phyloP scores from a whole-genome alignment of 805 yeast species.

The Maudiozyma saulgeensis region DNA sequence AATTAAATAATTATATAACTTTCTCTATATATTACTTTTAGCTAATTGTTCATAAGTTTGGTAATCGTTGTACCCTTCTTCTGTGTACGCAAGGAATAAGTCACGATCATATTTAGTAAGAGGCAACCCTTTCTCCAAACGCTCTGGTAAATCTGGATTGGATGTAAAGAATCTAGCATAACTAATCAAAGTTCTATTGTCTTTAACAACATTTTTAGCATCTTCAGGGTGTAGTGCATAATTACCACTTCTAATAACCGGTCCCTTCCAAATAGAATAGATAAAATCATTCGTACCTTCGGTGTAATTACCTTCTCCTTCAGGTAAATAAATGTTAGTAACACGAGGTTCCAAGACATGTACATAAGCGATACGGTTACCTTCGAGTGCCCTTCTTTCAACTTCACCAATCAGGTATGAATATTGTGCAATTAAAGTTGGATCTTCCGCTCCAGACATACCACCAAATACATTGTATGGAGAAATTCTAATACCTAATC shows the following conservation, averaged over 20 bases:
- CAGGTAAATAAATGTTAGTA: constrained; percentile 11
- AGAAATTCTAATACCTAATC: constrained; percentile 35
- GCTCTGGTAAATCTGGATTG: constrained; percentile 43
- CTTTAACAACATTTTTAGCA: constrained; percentile 25
- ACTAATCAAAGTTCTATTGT: constrained; percentile 35
- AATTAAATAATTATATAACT: neutral
- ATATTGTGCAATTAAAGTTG: constrained; percentile 28
- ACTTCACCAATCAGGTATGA: constrained; percentile 32
- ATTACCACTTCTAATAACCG: constrained; percentile 33
- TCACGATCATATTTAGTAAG: constrained; percentile 37
- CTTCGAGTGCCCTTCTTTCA: constrained; percentile 26
- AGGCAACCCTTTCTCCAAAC: constrained; percentile 32
- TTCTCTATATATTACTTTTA: neutral
- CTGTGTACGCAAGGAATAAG: constrained; percentile 34
- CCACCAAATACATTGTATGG: constrained; percentile 35
- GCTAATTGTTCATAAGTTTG: constrained; percentile 23
- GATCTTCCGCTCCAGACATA: constrained; percentile 27
- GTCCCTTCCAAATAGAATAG: constrained; percentile 37
- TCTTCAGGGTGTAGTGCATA: constrained; percentile 19
- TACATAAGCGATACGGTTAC: constrained; percentile 32
- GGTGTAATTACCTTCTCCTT: constrained; percentile 18
- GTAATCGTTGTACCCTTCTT: constrained; percentile 35
- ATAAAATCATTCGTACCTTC: constrained; percentile 31
- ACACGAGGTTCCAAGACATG: constrained; percentile 37
- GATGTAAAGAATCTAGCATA: constrained; percentile 41